Conservation (phyloP, 2,329 filamentous ascomycete genomes). For the Mariannaea sp. region DNA sequence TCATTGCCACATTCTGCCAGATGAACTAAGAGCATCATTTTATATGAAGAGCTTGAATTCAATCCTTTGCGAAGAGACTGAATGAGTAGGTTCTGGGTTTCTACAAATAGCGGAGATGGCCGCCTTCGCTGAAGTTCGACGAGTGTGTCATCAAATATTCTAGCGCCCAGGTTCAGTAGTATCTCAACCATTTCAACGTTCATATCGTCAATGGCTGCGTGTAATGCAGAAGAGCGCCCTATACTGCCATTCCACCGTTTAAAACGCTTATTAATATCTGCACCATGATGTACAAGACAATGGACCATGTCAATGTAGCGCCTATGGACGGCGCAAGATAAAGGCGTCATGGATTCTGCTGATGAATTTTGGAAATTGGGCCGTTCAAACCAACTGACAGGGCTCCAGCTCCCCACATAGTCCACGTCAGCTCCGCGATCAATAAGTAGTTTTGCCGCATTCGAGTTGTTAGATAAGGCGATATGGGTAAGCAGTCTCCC, state of each 20-base stretch:
- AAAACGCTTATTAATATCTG: not conserved
- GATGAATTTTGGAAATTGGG: not conserved
- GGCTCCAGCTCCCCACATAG: not conserved
- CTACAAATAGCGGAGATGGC: too few species aligned
- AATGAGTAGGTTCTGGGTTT: not conserved
- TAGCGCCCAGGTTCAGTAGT: not conserved
- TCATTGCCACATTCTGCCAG: not conserved
- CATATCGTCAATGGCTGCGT: not conserved
- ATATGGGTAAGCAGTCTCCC: not conserved
- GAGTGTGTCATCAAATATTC: not conserved
- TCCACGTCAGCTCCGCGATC: not conserved
- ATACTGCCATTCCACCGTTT: not conserved
- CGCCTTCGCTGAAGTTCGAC: too few species aligned
- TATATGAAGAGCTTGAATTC: not conserved
- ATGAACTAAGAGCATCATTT: not conserved
- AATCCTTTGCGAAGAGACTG: not conserved
- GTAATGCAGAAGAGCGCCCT: too few species aligned
- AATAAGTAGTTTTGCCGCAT: not conserved
- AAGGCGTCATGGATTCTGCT: not conserved
- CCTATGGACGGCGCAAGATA: not conserved
- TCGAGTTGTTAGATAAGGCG: not conserved
- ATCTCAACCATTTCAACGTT: not conserved
- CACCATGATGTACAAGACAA: not conserved
- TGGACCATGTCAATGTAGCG: not conserved
- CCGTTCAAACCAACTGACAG: too few species aligned